Conservation (phyloP, 306 rosid species). For the Vachellia pachyceras region DNA sequence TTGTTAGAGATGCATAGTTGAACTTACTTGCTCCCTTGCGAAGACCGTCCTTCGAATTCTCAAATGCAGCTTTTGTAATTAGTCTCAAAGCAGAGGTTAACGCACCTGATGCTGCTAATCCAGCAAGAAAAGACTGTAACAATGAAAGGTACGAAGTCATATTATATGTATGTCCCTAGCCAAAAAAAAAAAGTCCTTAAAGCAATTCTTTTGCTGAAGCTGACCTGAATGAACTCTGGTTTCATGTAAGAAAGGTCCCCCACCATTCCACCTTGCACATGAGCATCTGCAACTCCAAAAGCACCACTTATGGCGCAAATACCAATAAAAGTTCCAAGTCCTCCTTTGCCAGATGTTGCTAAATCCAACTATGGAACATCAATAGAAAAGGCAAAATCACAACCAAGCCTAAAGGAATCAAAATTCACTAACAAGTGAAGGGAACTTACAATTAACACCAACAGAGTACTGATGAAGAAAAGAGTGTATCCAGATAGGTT, state of each 20-base stretch:
- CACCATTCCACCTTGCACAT: slow-evolving; percentile 90
- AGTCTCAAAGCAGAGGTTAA: slow-evolving; percentile 77
- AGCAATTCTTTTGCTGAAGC: background rate
- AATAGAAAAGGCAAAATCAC: slow-evolving; percentile 13
- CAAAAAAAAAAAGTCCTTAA: background rate
- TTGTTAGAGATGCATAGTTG: slow-evolving; percentile 22
- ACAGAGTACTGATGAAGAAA: slow-evolving; percentile 62
- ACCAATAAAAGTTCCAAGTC: slow-evolving; percentile 72
- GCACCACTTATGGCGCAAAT: slow-evolving; percentile 68
- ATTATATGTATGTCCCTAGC: background rate
- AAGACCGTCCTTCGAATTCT: slow-evolving; percentile 71
- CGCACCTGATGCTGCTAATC: slow-evolving; percentile 84
- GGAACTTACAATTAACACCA: slow-evolving; percentile 69
- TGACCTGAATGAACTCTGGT: slow-evolving; percentile 77
- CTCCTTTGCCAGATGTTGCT: slow-evolving; percentile 83
- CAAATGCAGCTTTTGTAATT: slow-evolving; percentile 80
- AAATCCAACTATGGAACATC: slow-evolving; percentile 68
- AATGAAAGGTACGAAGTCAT: slow-evolving; percentile 23
- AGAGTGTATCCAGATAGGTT: slow-evolving; percentile 71
- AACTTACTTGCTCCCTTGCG: slow-evolving; percentile 89
- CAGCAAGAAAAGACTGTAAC: slow-evolving; percentile 78
- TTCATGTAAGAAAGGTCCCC: slow-evolving; percentile 90
- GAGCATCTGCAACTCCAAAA: slow-evolving; percentile 94
- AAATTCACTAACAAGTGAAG: slow-evolving; percentile 4
- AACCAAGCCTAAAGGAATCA: slow-evolving; percentile 28